Evolutionary conservation across 148 eudicot species (phyloP).

Genomic region (Chenopodium quinoa): DNA sequence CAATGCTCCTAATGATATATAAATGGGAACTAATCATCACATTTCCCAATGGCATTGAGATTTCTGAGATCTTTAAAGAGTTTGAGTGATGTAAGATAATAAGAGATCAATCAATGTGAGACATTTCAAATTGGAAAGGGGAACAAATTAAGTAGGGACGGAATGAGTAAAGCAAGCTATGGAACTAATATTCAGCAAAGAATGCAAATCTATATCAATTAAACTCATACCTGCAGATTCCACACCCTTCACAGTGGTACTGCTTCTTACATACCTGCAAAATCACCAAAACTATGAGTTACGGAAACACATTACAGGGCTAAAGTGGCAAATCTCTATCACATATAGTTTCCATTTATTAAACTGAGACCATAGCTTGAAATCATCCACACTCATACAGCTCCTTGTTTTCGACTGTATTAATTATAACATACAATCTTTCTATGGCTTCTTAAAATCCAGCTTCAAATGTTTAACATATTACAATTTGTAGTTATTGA

Average conservation of each 20-base stretch:
- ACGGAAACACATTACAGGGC: neutral
- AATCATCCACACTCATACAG: too few relatives aligned
- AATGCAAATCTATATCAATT: neutral
- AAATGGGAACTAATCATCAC: neutral
- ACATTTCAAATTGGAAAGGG: neutral
- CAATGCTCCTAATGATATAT: neutral
- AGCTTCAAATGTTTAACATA: neutral
- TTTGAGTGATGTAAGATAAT: neutral
- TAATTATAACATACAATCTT: neutral
- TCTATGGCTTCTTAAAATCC: neutral
- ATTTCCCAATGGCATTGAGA: neutral
- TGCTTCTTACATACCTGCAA: conserved; percentile 67
- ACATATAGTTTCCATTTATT: neutral
- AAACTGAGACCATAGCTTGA: neutral
- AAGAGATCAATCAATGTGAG: neutral
- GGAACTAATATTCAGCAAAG: neutral
- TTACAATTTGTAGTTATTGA: neutral
- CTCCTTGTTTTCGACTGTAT: neutral
- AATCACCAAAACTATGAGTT: conserved; percentile 10
- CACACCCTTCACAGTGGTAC: conserved; percentile 79
- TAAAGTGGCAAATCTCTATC: neutral
- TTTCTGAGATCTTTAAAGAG: neutral
- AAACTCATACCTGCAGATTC: conserved; percentile 71
- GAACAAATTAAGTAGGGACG: neutral
- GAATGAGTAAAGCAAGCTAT: neutral